These are phyloP conservation scores for Acmispon strigosus DNA, from an alignment of 306 rosid species.

Conservation along the genomic window DNA sequence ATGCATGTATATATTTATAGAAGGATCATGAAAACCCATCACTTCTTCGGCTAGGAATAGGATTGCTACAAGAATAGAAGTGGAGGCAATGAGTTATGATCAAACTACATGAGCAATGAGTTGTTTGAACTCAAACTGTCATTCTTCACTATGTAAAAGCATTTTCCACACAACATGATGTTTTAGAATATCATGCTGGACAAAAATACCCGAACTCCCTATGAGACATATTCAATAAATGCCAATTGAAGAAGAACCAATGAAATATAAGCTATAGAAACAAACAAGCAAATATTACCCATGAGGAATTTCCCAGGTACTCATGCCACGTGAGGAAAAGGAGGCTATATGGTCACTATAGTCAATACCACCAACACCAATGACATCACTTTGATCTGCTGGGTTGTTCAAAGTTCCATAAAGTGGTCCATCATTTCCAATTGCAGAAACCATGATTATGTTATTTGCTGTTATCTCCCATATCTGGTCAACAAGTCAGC, in stretches of 20 bases:
- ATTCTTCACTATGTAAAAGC: not conserved
- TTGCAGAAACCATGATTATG: slow-evolving; percentile 96
- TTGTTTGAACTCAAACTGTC: not conserved
- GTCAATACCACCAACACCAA: slow-evolving; percentile 98
- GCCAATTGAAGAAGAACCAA: not conserved
- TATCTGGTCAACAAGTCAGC: slow-evolving; percentile 48
- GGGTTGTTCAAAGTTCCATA: slow-evolving; percentile 97
- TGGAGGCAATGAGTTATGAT: not conserved
- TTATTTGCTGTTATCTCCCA: slow-evolving; percentile 98
- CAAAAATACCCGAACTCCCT: not conserved
- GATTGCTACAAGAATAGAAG: not conserved
- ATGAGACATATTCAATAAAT: not conserved
- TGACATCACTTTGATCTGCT: slow-evolving; percentile 94
- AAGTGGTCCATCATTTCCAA: slow-evolving; percentile 98
- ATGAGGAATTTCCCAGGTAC: slow-evolving; percentile 99
- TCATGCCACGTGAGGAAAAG: slow-evolving; percentile 98
- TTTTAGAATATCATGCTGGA: not conserved
- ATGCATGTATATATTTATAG: not conserved
- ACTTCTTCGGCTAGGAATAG: not conserved
- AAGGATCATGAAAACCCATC: not conserved
- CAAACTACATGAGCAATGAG: not conserved
- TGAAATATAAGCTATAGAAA: not conserved
- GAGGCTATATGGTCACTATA: slow-evolving; percentile 98
- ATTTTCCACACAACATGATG: not conserved
- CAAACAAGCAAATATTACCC: slow-evolving; percentile 46